These are phyloP conservation scores for Kluyveromyces starmeri DNA, from an alignment of 805 yeast genomes.

Conservation along the genomic window DNA sequence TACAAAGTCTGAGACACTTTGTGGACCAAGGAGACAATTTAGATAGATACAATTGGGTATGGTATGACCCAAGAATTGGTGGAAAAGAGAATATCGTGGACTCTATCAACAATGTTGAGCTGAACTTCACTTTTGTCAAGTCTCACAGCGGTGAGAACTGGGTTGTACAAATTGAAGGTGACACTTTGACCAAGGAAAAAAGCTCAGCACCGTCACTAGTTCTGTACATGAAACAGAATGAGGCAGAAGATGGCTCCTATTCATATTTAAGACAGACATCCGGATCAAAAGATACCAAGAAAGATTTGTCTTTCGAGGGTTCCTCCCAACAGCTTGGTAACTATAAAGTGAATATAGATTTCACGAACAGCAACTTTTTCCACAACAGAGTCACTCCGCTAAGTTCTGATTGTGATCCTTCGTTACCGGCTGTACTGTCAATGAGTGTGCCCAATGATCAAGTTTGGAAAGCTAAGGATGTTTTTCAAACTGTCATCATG, in stretches of 20 bases:
- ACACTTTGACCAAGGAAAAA: slow-evolving; percentile 44
- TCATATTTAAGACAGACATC: background rate
- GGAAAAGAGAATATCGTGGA: slow-evolving; percentile 75
- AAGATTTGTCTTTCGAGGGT: slow-evolving; percentile 36
- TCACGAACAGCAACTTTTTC: slow-evolving; percentile 36
- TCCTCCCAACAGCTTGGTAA: slow-evolving; percentile 54
- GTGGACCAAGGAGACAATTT: slow-evolving; percentile 68
- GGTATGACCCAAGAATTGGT: slow-evolving; percentile 80
- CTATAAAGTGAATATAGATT: slow-evolving; percentile 53
- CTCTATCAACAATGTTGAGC: slow-evolving; percentile 46
- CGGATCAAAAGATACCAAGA: slow-evolving; percentile 9
- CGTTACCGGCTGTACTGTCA: slow-evolving; percentile 55
- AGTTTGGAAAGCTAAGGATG: slow-evolving; percentile 71
- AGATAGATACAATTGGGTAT: slow-evolving; percentile 74
- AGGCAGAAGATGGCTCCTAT: slow-evolving; percentile 27
- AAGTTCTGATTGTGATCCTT: slow-evolving; percentile 45
- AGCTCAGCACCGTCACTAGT: slow-evolving; percentile 53
- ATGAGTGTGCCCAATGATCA: slow-evolving; percentile 62
- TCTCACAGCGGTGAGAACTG: slow-evolving; percentile 62
- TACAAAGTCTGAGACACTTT: slow-evolving; percentile 56
- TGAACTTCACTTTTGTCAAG: slow-evolving; percentile 72
- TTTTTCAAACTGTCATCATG: slow-evolving; percentile 58
- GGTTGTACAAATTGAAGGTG: slow-evolving; percentile 67
- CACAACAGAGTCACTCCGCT: slow-evolving; percentile 20
- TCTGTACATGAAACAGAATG: slow-evolving; percentile 73